Percentiles rank a stretch among this genome's conserved stretches.
Evolutionary conservation across 768 basidiomycete species (phyloP).

Genomic region (Glaciozyma antarctica): DNA sequence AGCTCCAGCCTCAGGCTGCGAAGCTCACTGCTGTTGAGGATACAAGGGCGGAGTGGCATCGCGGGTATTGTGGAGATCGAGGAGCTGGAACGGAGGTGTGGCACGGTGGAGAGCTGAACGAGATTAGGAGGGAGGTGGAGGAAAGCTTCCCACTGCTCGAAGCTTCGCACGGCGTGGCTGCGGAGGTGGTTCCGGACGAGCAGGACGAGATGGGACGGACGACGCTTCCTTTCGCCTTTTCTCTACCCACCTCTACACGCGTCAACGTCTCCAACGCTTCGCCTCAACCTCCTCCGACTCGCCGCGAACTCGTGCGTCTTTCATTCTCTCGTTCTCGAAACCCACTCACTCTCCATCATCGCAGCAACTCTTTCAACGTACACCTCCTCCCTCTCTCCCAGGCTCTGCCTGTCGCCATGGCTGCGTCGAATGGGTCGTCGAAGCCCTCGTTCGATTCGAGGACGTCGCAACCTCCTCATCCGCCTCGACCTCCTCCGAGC

Average conservation of each 20-base stretch:
- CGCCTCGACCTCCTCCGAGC: not conserved
- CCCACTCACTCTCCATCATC: too few species aligned
- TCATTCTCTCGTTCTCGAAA: too few species aligned
- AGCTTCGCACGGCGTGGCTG: not conserved
- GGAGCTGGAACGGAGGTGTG: not conserved
- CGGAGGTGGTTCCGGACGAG: not conserved
- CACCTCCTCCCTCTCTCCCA: not conserved
- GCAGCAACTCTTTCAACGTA: not conserved
- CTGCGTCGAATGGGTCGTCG: conserved; percentile 4
- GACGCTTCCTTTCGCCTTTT: not conserved
- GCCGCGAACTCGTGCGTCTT: not conserved
- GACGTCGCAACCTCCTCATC: not conserved
- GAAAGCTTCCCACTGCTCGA: not conserved
- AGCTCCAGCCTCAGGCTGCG: not conserved
- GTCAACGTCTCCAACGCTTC: not conserved
- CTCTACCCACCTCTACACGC: not conserved
- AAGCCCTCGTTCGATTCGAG: not conserved
- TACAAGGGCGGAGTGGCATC: not conserved
- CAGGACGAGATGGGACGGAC: not conserved
- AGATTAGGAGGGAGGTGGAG: not conserved
- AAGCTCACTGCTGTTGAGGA: not conserved
- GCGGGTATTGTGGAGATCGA: not conserved
- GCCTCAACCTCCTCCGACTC: not conserved
- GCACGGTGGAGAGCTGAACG: not conserved
- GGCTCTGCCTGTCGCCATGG: not conserved